These are phyloP conservation scores for Ophiostoma australiae DNA, from an alignment of 2,329 filamentous ascomycete genomes.

Conservation along the genomic window DNA sequence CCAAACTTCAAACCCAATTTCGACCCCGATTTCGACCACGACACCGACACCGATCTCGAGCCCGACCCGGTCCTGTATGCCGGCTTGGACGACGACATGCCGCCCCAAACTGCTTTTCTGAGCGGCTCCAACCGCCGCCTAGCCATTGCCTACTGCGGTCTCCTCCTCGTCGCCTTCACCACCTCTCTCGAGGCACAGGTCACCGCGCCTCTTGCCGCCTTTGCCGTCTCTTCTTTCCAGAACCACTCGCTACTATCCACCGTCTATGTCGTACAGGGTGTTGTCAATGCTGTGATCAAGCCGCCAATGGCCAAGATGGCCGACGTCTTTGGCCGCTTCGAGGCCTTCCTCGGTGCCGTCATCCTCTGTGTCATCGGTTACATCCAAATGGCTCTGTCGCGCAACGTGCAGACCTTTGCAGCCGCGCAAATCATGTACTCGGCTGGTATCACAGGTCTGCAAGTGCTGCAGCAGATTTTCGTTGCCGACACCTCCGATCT, in stretches of 20 bases:
- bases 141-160: constrained; percentile 31
- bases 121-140: constrained; percentile 23
- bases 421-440: constrained; percentile 58
- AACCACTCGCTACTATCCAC: constrained; percentile 61
- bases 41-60: constrained; percentile 3
- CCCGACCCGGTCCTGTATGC: background rate
- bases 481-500: constrained; percentile 59
- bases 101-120: constrained; percentile 22
- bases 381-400: constrained; percentile 52
- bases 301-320: constrained; percentile 58
- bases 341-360: constrained; percentile 53
- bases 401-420: constrained; percentile 48
- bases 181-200: constrained; percentile 64
- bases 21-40: constrained; percentile 1
- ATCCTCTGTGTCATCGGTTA: constrained; percentile 53
- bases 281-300: constrained; percentile 59
- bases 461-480: constrained; percentile 60
- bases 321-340: constrained; percentile 57
- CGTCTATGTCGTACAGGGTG: constrained; percentile 58
- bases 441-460: constrained; percentile 42
- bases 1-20: background rate
- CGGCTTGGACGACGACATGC: constrained; percentile 19
- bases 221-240: constrained; percentile 59
- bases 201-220: constrained; percentile 55
- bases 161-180: constrained; percentile 58